Percentiles rank a stretch among this genome's conserved stretches.
These are phyloP conservation scores for Vanrija sp. DNA, from an alignment of 1,284 basidiomycete genomes.

Conservation along the genomic window DNA sequence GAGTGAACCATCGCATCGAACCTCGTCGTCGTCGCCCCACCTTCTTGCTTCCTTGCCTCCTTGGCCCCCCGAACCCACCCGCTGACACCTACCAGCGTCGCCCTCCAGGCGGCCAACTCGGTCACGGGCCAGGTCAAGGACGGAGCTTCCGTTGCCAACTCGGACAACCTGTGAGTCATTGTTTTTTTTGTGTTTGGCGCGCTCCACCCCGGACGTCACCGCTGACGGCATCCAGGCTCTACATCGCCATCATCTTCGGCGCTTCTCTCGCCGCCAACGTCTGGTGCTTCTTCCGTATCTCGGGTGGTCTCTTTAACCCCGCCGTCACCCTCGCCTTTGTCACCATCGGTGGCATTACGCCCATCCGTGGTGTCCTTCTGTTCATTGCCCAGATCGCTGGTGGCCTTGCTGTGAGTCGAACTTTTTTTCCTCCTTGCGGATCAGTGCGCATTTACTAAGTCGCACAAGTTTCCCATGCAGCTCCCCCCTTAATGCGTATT, in stretches of 20 bases:
- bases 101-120: slow-evolving; percentile 38
- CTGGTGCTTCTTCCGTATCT: slow-evolving; percentile 52
- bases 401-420: slow-evolving; percentile 46
- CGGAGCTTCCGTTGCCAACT: slow-evolving; percentile 33
- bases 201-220: not conserved
- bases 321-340: slow-evolving; percentile 51
- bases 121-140: slow-evolving; percentile 37
- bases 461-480: not conserved
- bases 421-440: slow-evolving; percentile 4
- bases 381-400: slow-evolving; percentile 50
- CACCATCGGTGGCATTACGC: slow-evolving; percentile 49
- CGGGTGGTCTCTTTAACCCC: slow-evolving; percentile 50
- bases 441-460: not conserved
- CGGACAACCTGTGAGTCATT: slow-evolving; percentile 35
- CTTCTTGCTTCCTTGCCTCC: too few relatives aligned
- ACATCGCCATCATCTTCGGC: slow-evolving; percentile 52
- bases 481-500: too few relatives aligned
- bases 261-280: slow-evolving; percentile 49
- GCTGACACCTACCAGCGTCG: slow-evolving; percentile 31
- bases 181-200: not conserved
- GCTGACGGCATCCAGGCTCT: slow-evolving; percentile 43
- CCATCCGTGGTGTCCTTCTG: slow-evolving; percentile 46
- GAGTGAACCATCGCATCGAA: slow-evolving; percentile 14
- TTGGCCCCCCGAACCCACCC: too few relatives aligned
- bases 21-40: not conserved